These are phyloP conservation scores for Beta macrorhiza DNA, from an alignment of 179 eudicot species.

Conservation along the genomic window DNA sequence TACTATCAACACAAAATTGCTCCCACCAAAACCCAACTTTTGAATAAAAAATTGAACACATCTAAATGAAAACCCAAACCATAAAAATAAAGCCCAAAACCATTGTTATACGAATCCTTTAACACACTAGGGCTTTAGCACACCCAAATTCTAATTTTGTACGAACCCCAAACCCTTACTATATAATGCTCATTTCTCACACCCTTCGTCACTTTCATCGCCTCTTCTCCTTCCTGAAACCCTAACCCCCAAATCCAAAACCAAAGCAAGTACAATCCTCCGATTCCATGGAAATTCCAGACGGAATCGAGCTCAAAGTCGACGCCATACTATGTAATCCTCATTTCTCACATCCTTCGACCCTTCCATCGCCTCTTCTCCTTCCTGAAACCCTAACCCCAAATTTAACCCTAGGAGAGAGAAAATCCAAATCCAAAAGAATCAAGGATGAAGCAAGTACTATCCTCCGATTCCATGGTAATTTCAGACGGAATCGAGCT, in stretches of 20 bases:
- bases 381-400: not conserved
- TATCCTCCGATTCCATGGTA: conserved; percentile 64
- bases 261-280: too few species aligned
- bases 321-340: not conserved
- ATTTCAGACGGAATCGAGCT: conserved; percentile 65
- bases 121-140: conserved; percentile 2
- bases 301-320: too few species aligned
- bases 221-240: too few species aligned
- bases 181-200: not conserved
- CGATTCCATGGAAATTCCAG: too few species aligned
- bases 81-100: not conserved
- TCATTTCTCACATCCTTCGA: not conserved
- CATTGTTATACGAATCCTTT: not conserved
- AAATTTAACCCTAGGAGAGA: not conserved
- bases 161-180: not conserved
- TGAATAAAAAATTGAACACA: too few species aligned
- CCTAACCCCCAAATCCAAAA: too few species aligned
- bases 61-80: not conserved
- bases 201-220: too few species aligned
- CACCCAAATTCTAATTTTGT: not conserved
- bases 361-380: not conserved
- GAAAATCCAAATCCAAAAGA: not conserved
- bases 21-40: too few species aligned
- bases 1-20: too few species aligned
- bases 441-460: conserved; percentile 53